Percentiles rank a stretch among this genome's conserved stretches.
Conservation (phyloP, 495 filamentous ascomycete species). For the Coniosporium apollinis region DNA sequence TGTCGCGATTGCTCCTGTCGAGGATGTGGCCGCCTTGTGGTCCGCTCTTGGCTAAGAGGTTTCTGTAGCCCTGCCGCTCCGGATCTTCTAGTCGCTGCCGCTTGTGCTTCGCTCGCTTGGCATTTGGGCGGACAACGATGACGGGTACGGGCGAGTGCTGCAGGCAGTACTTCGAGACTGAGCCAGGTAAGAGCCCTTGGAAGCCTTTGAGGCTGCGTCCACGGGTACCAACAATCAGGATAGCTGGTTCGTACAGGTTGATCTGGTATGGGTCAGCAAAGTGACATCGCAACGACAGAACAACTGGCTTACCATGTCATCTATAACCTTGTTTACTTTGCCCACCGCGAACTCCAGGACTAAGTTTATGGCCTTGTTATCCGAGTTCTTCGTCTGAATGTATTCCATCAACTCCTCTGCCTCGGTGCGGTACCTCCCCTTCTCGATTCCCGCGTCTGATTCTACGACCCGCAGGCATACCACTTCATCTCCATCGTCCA, state of each 20-base stretch:
- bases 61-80: conserved; percentile 57
- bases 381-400: conserved; percentile 47
- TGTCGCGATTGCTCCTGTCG: conserved; percentile 8
- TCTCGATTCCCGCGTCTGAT: conserved; percentile 55
- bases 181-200: conserved; percentile 79
- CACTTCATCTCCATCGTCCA: conserved; percentile 93
- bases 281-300: neutral
- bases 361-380: conserved; percentile 72
- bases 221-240: conserved; percentile 87
- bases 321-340: conserved; percentile 82
- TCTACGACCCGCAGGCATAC: conserved; percentile 86
- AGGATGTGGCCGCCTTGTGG: conserved; percentile 12
- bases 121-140: conserved; percentile 79
- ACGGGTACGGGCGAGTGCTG: conserved; percentile 96
- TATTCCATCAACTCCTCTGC: conserved; percentile 59
- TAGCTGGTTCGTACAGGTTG: conserved; percentile 80
- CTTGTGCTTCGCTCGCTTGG: conserved; percentile 86
- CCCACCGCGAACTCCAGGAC: conserved; percentile 82
- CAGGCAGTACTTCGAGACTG: conserved; percentile 90
- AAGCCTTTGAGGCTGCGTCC: conserved; percentile 77
- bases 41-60: conserved; percentile 51
- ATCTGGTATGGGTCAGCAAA: conserved; percentile 37
- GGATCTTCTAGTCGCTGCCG: conserved; percentile 72
- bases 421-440: conserved; percentile 60
- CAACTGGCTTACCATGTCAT: conserved; percentile 56